phyloP scores from a whole-genome alignment of 495 filamentous ascomycete species.

The Cercophora sp. region DNA sequence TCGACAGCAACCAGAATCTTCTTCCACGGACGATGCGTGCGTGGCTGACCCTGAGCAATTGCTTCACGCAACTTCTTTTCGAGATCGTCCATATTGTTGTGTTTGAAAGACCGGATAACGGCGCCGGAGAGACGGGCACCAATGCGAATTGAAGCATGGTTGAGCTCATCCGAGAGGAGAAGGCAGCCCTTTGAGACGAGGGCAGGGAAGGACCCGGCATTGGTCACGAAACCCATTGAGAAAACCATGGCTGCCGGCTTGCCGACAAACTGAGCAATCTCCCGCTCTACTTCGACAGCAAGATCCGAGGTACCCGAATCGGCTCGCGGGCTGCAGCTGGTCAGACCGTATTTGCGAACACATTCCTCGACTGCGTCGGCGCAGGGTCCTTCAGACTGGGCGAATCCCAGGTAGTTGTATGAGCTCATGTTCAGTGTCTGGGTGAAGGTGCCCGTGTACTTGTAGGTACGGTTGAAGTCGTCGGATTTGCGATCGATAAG shows the following conservation, averaged over 20 bases:
- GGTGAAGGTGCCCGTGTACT: conserved; percentile 83
- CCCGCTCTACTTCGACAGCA: conserved; percentile 78
- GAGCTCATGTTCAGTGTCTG: conserved; percentile 98
- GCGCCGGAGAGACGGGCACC: conserved; percentile 91
- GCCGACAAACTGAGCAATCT: conserved; percentile 86
- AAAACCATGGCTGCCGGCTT: conserved; percentile 94
- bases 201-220: conserved; percentile 84
- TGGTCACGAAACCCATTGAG: conserved; percentile 97
- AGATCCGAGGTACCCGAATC: conserved; percentile 88
- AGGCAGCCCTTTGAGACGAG: conserved; percentile 88
- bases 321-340: conserved; percentile 69
- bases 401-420: conserved; percentile 98
- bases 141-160: conserved; percentile 95
- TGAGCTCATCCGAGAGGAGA: conserved; percentile 93
- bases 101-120: conserved; percentile 92
- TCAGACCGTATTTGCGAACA: conserved; percentile 79
- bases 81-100: conserved; percentile 89
- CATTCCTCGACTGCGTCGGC: conserved; percentile 87
- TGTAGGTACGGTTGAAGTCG: conserved; percentile 84
- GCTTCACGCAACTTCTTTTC: conserved; percentile 81
- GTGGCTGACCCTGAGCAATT: conserved; percentile 92
- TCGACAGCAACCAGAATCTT: conserved; percentile 97
- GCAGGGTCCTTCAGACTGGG: conserved; percentile 95
- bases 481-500: conserved; percentile 81
- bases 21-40: conserved; percentile 96